A percentile compares a stretch with the other conserved stretches of the same genome.
Conservation (phyloP, 75 land plant species). For the Picea sitchensis region DNA sequence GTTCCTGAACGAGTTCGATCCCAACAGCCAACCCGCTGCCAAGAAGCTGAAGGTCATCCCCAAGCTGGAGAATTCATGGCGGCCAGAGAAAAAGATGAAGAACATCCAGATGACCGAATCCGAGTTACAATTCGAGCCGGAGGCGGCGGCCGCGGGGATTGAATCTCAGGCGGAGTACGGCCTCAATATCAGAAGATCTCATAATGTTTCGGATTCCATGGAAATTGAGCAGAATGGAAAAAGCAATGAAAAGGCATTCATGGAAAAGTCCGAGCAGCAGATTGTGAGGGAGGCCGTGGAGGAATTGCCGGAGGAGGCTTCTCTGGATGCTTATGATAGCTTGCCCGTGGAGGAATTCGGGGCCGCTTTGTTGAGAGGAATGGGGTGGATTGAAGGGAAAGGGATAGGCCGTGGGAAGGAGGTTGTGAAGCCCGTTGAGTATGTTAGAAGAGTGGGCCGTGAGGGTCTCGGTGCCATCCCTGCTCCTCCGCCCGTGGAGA, state of each 20-base stretch:
- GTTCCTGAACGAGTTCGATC: constrained; percentile 59
- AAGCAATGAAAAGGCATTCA: background rate
- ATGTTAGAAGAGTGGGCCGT: constrained; percentile 28
- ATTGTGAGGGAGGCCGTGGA: constrained; percentile 42
- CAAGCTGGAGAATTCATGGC: constrained; percentile 49
- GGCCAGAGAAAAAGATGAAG: constrained; percentile 56
- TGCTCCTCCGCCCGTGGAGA: constrained; percentile 11
- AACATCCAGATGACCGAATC: constrained; percentile 22
- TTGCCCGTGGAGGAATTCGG: constrained; percentile 77
- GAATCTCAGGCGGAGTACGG: constrained; percentile 29
- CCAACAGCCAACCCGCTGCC: constrained; percentile 12
- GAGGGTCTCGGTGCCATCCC: constrained; percentile 62
- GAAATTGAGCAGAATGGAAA: constrained; percentile 3
- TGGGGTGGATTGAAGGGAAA: constrained; percentile 80
- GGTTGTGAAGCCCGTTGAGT: constrained; percentile 45
- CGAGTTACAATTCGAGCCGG: constrained; percentile 16
- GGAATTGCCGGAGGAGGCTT: constrained; percentile 56
- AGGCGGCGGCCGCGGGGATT: background rate
- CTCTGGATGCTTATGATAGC: constrained; percentile 50
- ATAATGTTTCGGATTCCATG: background rate
- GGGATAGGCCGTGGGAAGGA: constrained; percentile 60
- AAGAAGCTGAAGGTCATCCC: constrained; percentile 35
- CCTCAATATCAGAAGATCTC: constrained; percentile 23
- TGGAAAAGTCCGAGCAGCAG: constrained; percentile 10
- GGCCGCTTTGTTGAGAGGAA: constrained; percentile 68